phyloP scores from a whole-genome alignment of 176 grass and related monocot genomes.

The Eleusine coracana region DNA sequence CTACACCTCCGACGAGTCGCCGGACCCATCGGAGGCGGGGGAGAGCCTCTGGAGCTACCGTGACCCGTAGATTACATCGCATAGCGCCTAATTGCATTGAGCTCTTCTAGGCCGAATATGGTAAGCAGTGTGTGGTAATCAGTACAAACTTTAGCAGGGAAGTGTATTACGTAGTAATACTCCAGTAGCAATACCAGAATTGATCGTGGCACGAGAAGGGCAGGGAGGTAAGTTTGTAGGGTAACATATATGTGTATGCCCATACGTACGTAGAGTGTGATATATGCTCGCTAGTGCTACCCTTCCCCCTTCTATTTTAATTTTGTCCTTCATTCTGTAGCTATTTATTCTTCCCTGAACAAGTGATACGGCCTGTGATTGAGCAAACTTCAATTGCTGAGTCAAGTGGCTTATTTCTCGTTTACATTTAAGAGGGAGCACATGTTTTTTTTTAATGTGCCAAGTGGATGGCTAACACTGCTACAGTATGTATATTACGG shows the following conservation, averaged over 20 bases:
- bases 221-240: slow-evolving; percentile 6
- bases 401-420: slow-evolving; percentile 30
- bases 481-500: slow-evolving; percentile 6
- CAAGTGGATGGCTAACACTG: slow-evolving; percentile 25
- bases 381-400: slow-evolving; percentile 28
- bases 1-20: slow-evolving; percentile 61
- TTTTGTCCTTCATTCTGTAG: slow-evolving; percentile 15
- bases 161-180: not conserved
- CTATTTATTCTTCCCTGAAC: not conserved
- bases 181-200: slow-evolving; percentile 30
- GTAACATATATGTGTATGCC: slow-evolving; percentile 3
- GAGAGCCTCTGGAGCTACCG: slow-evolving; percentile 85
- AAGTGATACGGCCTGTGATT: slow-evolving; percentile 4
- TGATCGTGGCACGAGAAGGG: slow-evolving; percentile 19
- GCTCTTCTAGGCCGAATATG: not conserved
- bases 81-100: not conserved
- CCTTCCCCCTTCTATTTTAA: not conserved
- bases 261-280: slow-evolving; percentile 20
- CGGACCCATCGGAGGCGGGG: slow-evolving; percentile 51
- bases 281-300: not conserved
- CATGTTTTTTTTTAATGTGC: slow-evolving; percentile 10
- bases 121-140: slow-evolving; percentile 35
- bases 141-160: slow-evolving; percentile 15
- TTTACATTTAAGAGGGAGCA: slow-evolving; percentile 35
- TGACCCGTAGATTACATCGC: slow-evolving; percentile 48